These are phyloP conservation scores for Penicillium polonicum DNA, from an alignment of 2,329 filamentous ascomycete genomes.

Conservation along the genomic window DNA sequence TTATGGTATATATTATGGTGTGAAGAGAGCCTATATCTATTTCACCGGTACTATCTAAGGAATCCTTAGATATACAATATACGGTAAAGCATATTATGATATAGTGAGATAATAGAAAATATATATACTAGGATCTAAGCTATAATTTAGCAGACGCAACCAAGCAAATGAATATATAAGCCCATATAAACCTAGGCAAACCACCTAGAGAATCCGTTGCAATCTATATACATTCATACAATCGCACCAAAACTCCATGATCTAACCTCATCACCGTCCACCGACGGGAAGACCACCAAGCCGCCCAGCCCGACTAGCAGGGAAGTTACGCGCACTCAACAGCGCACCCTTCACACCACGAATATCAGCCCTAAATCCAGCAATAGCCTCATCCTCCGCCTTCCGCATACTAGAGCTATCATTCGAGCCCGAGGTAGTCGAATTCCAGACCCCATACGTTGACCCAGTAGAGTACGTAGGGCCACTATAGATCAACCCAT, in stretches of 20 bases:
- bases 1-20: too few relatives aligned
- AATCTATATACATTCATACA: neutral
- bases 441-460: slow-evolving; percentile 37
- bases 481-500: slow-evolving; percentile 45
- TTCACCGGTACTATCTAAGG: too few relatives aligned
- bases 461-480: slow-evolving; percentile 29
- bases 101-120: neutral
- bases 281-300: slow-evolving; percentile 21
- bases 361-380: slow-evolving; percentile 60
- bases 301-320: slow-evolving; percentile 34
- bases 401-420: slow-evolving; percentile 33
- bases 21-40: too few relatives aligned
- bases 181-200: neutral
- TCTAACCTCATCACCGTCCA: slow-evolving; percentile 10
- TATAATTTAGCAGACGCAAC: neutral
- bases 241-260: neutral
- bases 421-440: slow-evolving; percentile 10
- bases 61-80: too few relatives aligned
- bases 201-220: neutral
- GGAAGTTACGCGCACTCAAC: slow-evolving; percentile 63
- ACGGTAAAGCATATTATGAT: too few relatives aligned
- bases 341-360: slow-evolving; percentile 63
- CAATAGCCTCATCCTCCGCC: slow-evolving; percentile 57
- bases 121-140: neutral
- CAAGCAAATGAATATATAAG: neutral